Base-by-base conservation (phyloP, 2,329 filamentous ascomycete species). In the Microdochium trichocladiopsis region DNA sequence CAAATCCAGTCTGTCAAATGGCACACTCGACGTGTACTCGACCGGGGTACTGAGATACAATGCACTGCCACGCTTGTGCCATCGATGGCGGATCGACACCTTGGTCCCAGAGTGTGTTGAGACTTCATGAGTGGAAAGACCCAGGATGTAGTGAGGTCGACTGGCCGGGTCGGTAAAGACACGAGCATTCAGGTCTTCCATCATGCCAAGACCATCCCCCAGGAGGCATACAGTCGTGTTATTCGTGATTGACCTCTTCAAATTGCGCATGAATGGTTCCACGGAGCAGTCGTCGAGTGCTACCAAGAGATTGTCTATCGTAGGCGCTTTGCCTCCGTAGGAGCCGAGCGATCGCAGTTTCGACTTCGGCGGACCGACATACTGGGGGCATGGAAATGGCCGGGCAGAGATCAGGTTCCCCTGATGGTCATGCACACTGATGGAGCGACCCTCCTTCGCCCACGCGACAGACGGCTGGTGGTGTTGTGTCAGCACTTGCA, bases 121-220 rank as follows among this genome's bases (percentile, higher is more conserved):
- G 3, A 66, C 25, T n/a, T 47, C 51, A 53, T 79, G 72, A n/a
- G 67, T 72, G 66, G 78, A 73, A 53, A 83, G 76, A 9, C 88
- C 90, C 25, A 91, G 65, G 53, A 96, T 76, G 60, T 95, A 96
- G 52, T 81, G 82, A 2, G 94, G 94, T 24, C 88, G 79, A 1
- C 71, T 74, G 1, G 70, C 65, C 0, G 80, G 75, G 55, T 92
- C 79, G 0, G 81, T 77, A 59, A 96, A 96, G 25, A 95, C 67
- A 11, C 78, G 68, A 31, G 77, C 69, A 60, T 90, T 90, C 41
- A 96, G 77, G 49, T 84, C 79, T 49, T 97, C 91, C n/a, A 90
- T 75, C 2, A 90, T 73, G 1, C 94, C 93, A 68, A 97, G 81
- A 1, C 92, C 90, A 56, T 93, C 88, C 52, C 90, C 87, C 52